These are phyloP conservation scores for Kwoniella europaea DNA, from an alignment of 768 basidiomycete species.

Conservation along the genomic window DNA sequence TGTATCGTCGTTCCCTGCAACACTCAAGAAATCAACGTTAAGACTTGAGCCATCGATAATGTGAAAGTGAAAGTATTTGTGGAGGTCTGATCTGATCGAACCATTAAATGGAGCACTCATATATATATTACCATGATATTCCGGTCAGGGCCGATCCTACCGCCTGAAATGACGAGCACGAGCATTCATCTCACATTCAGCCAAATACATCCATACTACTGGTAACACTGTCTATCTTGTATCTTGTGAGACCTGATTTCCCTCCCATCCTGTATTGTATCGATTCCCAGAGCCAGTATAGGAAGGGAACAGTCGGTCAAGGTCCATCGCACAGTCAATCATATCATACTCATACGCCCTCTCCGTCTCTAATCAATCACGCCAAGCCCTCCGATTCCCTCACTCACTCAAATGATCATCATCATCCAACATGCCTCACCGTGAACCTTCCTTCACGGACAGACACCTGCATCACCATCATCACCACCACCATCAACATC, in stretches of 20 bases:
- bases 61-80: no score
- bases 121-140: not conserved
- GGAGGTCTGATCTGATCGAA: not conserved
- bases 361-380: not conserved
- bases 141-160: slow-evolving; percentile 6
- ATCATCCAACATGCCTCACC: slow-evolving; percentile 27
- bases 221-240: no score
- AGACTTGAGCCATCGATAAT: no score
- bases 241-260: no score
- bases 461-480: slow-evolving; percentile 16
- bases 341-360: not conserved
- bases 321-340: no score
- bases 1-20: no score
- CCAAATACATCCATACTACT: not conserved
- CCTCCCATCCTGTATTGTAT: no score
- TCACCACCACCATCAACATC: slow-evolving; percentile 22
- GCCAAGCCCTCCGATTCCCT: slow-evolving; percentile 7
- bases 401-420: not conserved
- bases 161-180: not conserved
- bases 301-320: no score
- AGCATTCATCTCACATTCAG: not conserved
- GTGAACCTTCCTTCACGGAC: slow-evolving; percentile 12
- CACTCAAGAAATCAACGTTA: no score
- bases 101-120: not conserved
- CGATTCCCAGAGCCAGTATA: no score